Evolutionary conservation across 768 basidiomycete species (phyloP), one percentile per base, ranked within the genome.

Genomic region (Suillus bovinus): DNA sequence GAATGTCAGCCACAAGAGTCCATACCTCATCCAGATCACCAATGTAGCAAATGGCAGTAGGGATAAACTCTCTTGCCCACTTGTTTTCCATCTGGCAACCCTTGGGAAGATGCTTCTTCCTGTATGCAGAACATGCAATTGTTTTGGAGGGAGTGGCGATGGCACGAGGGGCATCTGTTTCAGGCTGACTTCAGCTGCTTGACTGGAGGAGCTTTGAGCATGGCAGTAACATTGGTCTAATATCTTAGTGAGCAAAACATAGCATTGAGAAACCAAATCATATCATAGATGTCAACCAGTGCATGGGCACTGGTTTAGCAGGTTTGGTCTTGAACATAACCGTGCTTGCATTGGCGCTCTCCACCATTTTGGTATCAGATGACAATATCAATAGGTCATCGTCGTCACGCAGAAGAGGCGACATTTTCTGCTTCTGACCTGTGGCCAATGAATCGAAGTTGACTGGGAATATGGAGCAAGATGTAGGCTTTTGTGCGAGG

Each of bases 1-100:
- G 34, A 14, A 22, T 46, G n/a, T 54, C n/a, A 4, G 38, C 41
- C 7, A 49, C 24, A n/a, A 67, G 49, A 53, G 31, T 46, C 63
- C 66, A 66, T 5, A 46, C 44, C 22, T 46, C 22, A 0, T 46
- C 44, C 3, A 46, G 0, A 46, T 46, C 5, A 5, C 44, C 10
- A 1, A 46, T n/a, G n/a, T 22, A 46, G 44, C 8, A 11, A 46
- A 46, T 8, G 4, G 5, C 4, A 5, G 22, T 46, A 11, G 44
- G 22, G 11, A 46, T 22, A 11, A 46, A 46, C 44, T 46, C 22
- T 46, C 22, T 22, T 20, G 10, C n/a, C 44, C 22, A 46, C 44
- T 46, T 46, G 44, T 46, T 46, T 46, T 4, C 44, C n/a, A n/a
- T 22, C 44, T 9, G n/a, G 11, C n/a, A 46, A 22, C 44, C 44